Conservation (phyloP, 768 basidiomycete species). For the Tricholoma terreum region DNA sequence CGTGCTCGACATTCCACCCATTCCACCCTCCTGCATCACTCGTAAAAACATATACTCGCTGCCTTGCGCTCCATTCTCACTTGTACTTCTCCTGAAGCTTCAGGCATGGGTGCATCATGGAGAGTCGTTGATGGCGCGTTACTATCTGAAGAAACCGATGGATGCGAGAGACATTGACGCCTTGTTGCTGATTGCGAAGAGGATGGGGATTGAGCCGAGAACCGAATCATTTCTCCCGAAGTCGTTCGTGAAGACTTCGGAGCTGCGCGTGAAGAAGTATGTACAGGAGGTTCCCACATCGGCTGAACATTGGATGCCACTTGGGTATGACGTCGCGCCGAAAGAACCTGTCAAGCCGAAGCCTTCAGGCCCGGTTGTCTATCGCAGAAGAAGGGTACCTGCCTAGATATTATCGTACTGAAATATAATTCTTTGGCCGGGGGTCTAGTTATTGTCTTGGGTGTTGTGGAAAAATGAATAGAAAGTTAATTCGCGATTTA, state of each 20-base stretch:
- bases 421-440: no score
- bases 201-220: background rate
- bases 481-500: no score
- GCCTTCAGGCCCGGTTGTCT: no score
- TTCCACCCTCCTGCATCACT: constrained; percentile 6
- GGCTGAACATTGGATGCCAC: background rate
- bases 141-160: constrained; percentile 1
- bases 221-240: background rate
- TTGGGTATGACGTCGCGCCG: background rate
- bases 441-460: no score
- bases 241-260: background rate
- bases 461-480: no score
- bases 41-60: background rate
- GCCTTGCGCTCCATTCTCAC: constrained; percentile 6
- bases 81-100: constrained; percentile 8
- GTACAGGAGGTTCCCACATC: background rate
- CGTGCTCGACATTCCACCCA: constrained; percentile 11
- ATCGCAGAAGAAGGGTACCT: no score
- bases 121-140: constrained; percentile 1
- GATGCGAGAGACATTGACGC: constrained; percentile 6
- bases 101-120: constrained; percentile 10
- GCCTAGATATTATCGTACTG: no score
- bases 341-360: background rate
- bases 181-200: background rate
- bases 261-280: background rate